Base-by-base conservation (phyloP, 2,329 filamentous ascomycete genomes). In the Fonsecaea pedrosoi region DNA sequence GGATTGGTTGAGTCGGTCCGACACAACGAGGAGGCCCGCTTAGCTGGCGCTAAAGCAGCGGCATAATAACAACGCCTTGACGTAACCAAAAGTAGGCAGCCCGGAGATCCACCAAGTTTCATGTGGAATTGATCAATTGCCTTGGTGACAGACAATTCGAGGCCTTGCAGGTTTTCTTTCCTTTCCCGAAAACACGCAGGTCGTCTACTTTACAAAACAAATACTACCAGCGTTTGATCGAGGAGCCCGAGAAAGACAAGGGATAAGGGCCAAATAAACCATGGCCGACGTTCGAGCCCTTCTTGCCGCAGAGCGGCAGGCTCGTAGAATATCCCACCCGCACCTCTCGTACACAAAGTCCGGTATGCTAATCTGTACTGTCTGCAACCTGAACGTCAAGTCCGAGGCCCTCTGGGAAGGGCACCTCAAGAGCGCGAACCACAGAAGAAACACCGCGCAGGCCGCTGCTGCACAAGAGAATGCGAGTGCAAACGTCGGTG, bases 221-320 rank as follows among this genome's bases (percentile, higher is more conserved):
- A 25, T 25, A 25, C 25, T 10, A 25, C 15, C 45, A 25, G 18
- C 15, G 12, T 50, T 25, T 50, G 25, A 10, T 50, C 34, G 58
- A 38, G 15, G 38, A 25, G n/a, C 4, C 40, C 9, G n/a, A 54
- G 2, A 12, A 53, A 25, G 13, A 4, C 30, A 21, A n/a, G 15
- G 34, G 12, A 15, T 12, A n/a, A 21, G 25, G 25, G 25, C 25
- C 2, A 25, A 25, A 25, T 25, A 25, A 30, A 54, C 21, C 40
- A 94, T 95, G 91, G 84, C 91, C 72, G 92, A 96, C 78, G 89
- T 92, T 32, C 90, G 92, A 73, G 87, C 91, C 40, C 86, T 96
- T 57, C 85, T 96, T 65, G 90, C 91, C 73, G 90, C 89, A 74
- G 90, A 94, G 78, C 88, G 92, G 71, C 87, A 88, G 64, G 86